phyloP scores from a whole-genome alignment of 352 stramenopile species.

The Phytophthora hibernalis region DNA sequence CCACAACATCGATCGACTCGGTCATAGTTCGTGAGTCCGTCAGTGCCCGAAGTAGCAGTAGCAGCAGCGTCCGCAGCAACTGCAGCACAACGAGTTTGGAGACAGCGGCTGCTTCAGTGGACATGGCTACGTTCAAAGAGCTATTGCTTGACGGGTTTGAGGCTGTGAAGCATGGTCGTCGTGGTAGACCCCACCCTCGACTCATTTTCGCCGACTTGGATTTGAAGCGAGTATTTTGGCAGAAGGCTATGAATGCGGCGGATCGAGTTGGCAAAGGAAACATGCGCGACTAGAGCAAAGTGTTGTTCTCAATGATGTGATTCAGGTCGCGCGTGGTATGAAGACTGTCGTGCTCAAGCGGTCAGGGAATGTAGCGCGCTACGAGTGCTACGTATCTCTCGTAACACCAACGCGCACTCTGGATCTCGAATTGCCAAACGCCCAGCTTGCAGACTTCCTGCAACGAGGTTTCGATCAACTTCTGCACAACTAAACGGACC shows the following conservation, averaged over 20 bases:
- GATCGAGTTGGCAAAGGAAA: constrained; percentile 64
- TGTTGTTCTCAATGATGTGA: constrained; percentile 66
- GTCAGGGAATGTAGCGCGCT: constrained; percentile 67
- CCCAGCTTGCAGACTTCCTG: constrained; percentile 65
- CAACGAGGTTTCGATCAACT: constrained; percentile 65
- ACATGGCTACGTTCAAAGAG: constrained; percentile 68
- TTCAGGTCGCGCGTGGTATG: constrained; percentile 79
- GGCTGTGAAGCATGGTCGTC: constrained; percentile 75
- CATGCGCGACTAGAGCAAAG: constrained; percentile 76
- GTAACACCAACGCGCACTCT: constrained; percentile 73
- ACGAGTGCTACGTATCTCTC: constrained; percentile 80
- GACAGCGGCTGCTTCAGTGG: constrained; percentile 35
- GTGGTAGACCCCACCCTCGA: constrained; percentile 67
- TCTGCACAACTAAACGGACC: constrained; percentile 34
- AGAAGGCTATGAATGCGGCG: constrained; percentile 53
- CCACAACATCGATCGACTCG: constrained; percentile 9
- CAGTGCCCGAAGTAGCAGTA: constrained; percentile 30
- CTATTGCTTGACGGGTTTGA: constrained; percentile 78
- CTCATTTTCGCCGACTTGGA: constrained; percentile 78
- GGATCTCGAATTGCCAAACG: constrained; percentile 67
- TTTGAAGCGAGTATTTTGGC: constrained; percentile 84
- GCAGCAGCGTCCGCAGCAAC: constrained; percentile 29
- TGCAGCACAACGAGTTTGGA: constrained; percentile 33
- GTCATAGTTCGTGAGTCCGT: constrained; percentile 17
- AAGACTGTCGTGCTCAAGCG: constrained; percentile 84